These are phyloP conservation scores for Patellaria atrata DNA, from an alignment of 495 filamentous ascomycete genomes.

Conservation along the genomic window DNA sequence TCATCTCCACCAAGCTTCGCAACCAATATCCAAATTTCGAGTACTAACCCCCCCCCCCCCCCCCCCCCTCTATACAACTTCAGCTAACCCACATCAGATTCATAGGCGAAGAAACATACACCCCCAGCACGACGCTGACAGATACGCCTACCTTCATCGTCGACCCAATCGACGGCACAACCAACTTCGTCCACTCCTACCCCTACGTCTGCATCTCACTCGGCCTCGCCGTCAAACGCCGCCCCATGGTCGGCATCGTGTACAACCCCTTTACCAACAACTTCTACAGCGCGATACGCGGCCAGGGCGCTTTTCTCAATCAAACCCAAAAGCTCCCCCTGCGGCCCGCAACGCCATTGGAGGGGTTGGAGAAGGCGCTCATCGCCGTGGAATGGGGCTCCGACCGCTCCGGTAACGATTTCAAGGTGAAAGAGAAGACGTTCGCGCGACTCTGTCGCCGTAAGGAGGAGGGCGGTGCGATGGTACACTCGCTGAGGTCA, in stretches of 20 bases:
- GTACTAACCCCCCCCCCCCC: not conserved
- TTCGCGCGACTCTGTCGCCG: slow-evolving; percentile 50
- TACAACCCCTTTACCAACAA: slow-evolving; percentile 64
- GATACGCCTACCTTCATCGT: slow-evolving; percentile 67
- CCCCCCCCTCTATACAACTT: not conserved
- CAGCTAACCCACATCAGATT: slow-evolving; percentile 29
- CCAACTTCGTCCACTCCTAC: slow-evolving; percentile 76
- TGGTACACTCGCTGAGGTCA: slow-evolving; percentile 68
- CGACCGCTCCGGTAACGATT: slow-evolving; percentile 61
- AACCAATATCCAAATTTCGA: slow-evolving; percentile 49
- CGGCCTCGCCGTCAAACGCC: slow-evolving; percentile 49
- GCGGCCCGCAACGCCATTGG: slow-evolving; percentile 34
- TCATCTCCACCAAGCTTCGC: slow-evolving; percentile 50
- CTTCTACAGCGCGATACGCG: slow-evolving; percentile 57
- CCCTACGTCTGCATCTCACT: slow-evolving; percentile 72
- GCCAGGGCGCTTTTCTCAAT: slow-evolving; percentile 52
- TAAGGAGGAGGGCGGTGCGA: slow-evolving; percentile 54
- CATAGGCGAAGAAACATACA: slow-evolving; percentile 75
- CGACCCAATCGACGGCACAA: slow-evolving; percentile 83
- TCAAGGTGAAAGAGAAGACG: slow-evolving; percentile 52
- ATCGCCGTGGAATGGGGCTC: slow-evolving; percentile 68
- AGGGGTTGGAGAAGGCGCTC: slow-evolving; percentile 44
- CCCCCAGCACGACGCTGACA: slow-evolving; percentile 48
- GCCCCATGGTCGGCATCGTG: slow-evolving; percentile 62
- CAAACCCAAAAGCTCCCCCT: slow-evolving; percentile 39